phyloP scores from a whole-genome alignment of 164 flowering plant species.

The Vitis riparia region DNA sequence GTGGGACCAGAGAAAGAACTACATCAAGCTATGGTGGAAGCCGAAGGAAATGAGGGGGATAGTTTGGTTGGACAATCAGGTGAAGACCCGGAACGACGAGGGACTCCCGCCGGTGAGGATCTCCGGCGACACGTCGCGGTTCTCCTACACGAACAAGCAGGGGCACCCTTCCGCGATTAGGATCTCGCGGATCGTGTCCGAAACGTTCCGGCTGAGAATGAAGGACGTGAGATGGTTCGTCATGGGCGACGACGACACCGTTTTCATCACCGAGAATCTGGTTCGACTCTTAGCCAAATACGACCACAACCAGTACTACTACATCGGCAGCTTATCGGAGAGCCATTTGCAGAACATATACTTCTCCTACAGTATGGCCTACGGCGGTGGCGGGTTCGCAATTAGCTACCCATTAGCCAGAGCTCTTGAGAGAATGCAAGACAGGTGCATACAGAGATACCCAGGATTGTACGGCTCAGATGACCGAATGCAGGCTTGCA shows the following conservation, averaged over 20 bases:
- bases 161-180: constrained; percentile 73
- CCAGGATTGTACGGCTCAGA: constrained; percentile 73
- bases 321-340: constrained; percentile 71
- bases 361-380: constrained; percentile 74
- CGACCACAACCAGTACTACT: constrained; percentile 59
- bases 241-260: constrained; percentile 82
- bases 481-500: constrained; percentile 79
- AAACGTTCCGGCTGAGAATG: constrained; percentile 44
- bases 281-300: constrained; percentile 49
- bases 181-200: constrained; percentile 60
- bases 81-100: constrained; percentile 10
- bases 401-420: constrained; percentile 63
- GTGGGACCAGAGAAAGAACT: constrained; percentile 46
- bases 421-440: constrained; percentile 64
- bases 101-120: constrained; percentile 47
- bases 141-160: constrained; percentile 51
- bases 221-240: constrained; percentile 66
- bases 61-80: constrained; percentile 44
- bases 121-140: constrained; percentile 50
- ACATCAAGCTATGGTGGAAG: constrained; percentile 53
- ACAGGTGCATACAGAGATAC: constrained; percentile 61
- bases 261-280: constrained; percentile 63
- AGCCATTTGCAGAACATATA: constrained; percentile 70
- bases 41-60: constrained; percentile 36
- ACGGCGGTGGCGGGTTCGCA: constrained; percentile 81